Evolutionary conservation across 2,329 filamentous ascomycete species (phyloP), one percentile per base, ranked within the genome.

Genomic region (Fusarium decemcellulare): DNA sequence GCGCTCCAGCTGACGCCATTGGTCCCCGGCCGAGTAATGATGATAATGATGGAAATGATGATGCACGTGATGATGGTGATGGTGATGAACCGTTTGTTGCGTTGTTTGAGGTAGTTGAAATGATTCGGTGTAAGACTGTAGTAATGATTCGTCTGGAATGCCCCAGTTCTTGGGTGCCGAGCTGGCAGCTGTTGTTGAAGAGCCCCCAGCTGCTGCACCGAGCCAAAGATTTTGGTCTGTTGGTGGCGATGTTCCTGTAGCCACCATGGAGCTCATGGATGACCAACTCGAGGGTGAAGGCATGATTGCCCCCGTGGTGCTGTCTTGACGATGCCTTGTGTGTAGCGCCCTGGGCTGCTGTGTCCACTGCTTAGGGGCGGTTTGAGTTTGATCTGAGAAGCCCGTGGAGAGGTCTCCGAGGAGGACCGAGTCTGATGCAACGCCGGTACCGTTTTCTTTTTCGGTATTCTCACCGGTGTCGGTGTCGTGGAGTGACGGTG

Each of bases 1-100:
- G 10, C 68, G 64, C 8, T 70, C 68, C 10, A 70, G 15, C 10
- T 70, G 68, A 1, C 68, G 43, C 68, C 64, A 70, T 10, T 59
- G 57, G 10, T 70, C 68, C 3, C 44, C 65, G 3, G 53, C 61
- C 1, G 68, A 56, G n/a, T 65, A 47, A 14, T 70, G 68, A 9
- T 72, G 70, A n/a, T 72, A 72, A 2, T 72, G 70, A 2, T 72
- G 68, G 6, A 70, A 72, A 11, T 72, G 63, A 8, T 72, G 70
- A 10, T 72, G 70, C 0, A 72, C 65, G 39, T 72, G 70, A 10
- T 70, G 68, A 4, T 70, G 68, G 4, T 70, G 68, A 0, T 70
- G 68, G 8, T 70, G 65, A 1, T 69, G 68, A 9, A 72, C 58
- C 1, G 68, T 62, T 12, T 72, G 70, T 4, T 59, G 65, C 1